Base-by-base conservation (phyloP, 441 rosid species). In the Adansonia grandidieri region DNA sequence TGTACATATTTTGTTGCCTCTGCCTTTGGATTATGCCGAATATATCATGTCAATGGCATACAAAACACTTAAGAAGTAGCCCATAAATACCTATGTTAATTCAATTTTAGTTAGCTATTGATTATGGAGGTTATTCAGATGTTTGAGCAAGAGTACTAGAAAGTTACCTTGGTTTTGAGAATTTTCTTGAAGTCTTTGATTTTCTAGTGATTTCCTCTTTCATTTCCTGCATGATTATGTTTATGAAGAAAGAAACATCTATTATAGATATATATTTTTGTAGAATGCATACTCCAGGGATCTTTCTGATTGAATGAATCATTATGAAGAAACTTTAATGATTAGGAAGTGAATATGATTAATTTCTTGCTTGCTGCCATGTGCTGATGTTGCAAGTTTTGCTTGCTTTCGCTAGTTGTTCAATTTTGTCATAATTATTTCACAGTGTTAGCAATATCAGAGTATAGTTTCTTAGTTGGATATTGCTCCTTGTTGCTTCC, bases 401-500 rank as follows among this genome's bases (percentile, higher is more conserved):
- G 51, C 45, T 48, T 71, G 7, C 60, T 24, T 71, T 58, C 8
- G 62, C 45, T 71, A 53, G 22, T 15, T 71, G 8, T 10, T 28
- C 28, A 13, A 28, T 28, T 22, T 60, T 13, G 48, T 54, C 63
- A 51, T 70, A 53, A 51, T 14, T 2, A 72, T 50, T 50, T 74
- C 58, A 15, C 14, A 13, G 51, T 48, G 11, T 22, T 11, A 44
- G 48, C 63, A 6, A 2, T 65, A 28, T 61, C 50, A 47, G 40
- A 62, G 69, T 69, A 19, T 44, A 71, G 57, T 61, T 61, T 74
- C 47, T 61, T 24, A n/a, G 62, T 53, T 48, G 8, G 44, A 20
- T 76, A 10, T 42, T 47, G 37, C 22, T 78, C 77, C 77, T 65
- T 64, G 75, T 81, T 77, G 79, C 77, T 84, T 81, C 77, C 86